Evolutionary conservation across 495 filamentous ascomycete genomes (phyloP).

Genomic region (Talaromyces adpressus): DNA sequence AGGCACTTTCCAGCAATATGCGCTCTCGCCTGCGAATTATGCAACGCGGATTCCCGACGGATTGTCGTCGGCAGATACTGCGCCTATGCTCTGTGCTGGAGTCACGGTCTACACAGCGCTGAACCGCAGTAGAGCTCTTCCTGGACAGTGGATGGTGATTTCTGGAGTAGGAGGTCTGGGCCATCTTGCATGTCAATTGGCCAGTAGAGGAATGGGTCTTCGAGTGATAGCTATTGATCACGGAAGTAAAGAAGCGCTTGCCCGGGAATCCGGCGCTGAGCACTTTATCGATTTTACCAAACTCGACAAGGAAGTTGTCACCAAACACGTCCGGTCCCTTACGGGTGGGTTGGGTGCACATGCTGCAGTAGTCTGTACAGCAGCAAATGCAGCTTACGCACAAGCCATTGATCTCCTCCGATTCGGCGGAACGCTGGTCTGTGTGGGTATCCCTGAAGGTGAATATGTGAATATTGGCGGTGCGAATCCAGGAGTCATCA

Average conservation of each 20-base stretch:
- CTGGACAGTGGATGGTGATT: slow-evolving; percentile 42
- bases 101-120: slow-evolving; percentile 51
- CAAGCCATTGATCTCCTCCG: slow-evolving; percentile 50
- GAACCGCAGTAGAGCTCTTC: slow-evolving; percentile 31
- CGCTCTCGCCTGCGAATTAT: slow-evolving; percentile 48
- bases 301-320: slow-evolving; percentile 41
- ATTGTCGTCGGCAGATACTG: slow-evolving; percentile 39
- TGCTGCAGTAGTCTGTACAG: slow-evolving; percentile 57
- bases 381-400: slow-evolving; percentile 59
- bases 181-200: slow-evolving; percentile 55
- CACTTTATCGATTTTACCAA: slow-evolving; percentile 61
- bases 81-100: slow-evolving; percentile 51
- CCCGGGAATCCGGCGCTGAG: slow-evolving; percentile 56
- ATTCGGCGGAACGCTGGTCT: slow-evolving; percentile 58
- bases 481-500: slow-evolving; percentile 43
- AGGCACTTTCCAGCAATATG: slow-evolving; percentile 68
- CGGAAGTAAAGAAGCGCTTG: slow-evolving; percentile 53
- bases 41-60: slow-evolving; percentile 48
- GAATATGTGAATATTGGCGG: slow-evolving; percentile 49
- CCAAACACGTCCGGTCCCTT: slow-evolving; percentile 49
- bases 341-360: slow-evolving; percentile 58
- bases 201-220: slow-evolving; percentile 52
- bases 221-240: slow-evolving; percentile 66
- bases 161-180: slow-evolving; percentile 55
- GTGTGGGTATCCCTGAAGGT: slow-evolving; percentile 63